Percentiles rank a stretch among this genome's conserved stretches.
Evolutionary conservation across 192 early-diverging fungal genomes (phyloP).

Genomic region (Coemansia sp.): DNA sequence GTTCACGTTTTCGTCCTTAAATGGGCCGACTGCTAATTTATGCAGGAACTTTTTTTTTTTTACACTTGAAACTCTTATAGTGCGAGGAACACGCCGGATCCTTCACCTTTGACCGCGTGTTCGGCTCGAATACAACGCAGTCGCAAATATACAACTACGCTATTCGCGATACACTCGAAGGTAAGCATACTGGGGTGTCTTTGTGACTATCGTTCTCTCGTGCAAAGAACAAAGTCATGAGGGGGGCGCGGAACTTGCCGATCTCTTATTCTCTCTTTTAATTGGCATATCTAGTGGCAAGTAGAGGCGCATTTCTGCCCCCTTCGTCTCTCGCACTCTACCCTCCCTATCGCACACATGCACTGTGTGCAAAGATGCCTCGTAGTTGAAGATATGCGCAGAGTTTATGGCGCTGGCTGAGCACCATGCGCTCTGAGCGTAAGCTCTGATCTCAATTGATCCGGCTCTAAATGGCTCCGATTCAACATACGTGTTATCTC

Average conservation of each 20-base stretch:
- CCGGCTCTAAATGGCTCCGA: not conserved
- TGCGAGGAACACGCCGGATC: conserved; percentile 66
- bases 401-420: not conserved
- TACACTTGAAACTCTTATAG: conserved; percentile 17
- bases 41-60: not conserved
- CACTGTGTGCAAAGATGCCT: not conserved
- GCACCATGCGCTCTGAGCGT: too few relatives aligned
- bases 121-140: conserved; percentile 84
- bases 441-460: not conserved
- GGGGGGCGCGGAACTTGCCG: not conserved
- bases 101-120: conserved; percentile 93
- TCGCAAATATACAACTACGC: conserved; percentile 89
- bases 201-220: not conserved
- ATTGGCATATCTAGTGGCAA: not conserved
- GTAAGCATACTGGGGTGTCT: conserved; percentile 52
- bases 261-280: not conserved
- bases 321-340: not conserved
- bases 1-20: not conserved
- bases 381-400: too few relatives aligned
- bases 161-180: conserved; percentile 89
- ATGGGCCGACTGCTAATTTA: not conserved
- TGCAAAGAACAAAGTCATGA: not conserved
- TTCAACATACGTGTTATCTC: not conserved
- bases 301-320: not conserved
- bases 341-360: not conserved